Evolutionary conservation across 2,329 filamentous ascomycete genomes (phyloP).

Genomic region (Aureobasidium sp.): DNA sequence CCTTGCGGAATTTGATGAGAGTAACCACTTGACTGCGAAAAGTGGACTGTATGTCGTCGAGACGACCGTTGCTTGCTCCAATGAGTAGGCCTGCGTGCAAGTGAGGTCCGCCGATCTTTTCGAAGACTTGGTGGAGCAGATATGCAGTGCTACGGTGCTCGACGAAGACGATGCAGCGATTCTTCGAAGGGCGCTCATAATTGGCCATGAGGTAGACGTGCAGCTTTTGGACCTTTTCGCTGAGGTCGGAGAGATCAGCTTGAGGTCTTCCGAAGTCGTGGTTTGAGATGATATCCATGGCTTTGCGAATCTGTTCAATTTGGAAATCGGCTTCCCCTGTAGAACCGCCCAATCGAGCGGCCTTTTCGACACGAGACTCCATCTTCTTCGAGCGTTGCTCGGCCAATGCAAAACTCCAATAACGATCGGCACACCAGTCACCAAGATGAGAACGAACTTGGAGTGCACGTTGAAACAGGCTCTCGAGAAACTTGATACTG

Average conservation of each 20-base stretch:
- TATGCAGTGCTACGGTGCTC: conserved; percentile 68
- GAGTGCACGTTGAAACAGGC: conserved; percentile 51
- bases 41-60: conserved; percentile 51
- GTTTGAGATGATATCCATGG: conserved; percentile 31
- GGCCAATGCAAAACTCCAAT: conserved; percentile 64
- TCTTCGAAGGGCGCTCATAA: conserved; percentile 50
- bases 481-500: conserved; percentile 44
- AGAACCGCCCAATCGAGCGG: not conserved
- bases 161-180: conserved; percentile 82
- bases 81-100: conserved; percentile 57
- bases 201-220: conserved; percentile 50
- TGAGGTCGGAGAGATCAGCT: conserved; percentile 39
- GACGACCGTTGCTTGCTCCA: conserved; percentile 38
- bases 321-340: conserved; percentile 35
- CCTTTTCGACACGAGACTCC: conserved; percentile 44
- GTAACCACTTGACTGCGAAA: conserved; percentile 66
- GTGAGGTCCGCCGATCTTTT: conserved; percentile 46
- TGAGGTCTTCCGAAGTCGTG: not conserved
- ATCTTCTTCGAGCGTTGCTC: conserved; percentile 54
- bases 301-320: conserved; percentile 49
- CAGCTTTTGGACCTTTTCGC: conserved; percentile 63
- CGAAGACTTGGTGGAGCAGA: conserved; percentile 61
- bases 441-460: conserved; percentile 60
- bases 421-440: conserved; percentile 72
- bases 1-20: conserved; percentile 55